These are phyloP conservation scores for Corylus americana DNA, from an alignment of 306 rosid species.

Conservation along the genomic window DNA sequence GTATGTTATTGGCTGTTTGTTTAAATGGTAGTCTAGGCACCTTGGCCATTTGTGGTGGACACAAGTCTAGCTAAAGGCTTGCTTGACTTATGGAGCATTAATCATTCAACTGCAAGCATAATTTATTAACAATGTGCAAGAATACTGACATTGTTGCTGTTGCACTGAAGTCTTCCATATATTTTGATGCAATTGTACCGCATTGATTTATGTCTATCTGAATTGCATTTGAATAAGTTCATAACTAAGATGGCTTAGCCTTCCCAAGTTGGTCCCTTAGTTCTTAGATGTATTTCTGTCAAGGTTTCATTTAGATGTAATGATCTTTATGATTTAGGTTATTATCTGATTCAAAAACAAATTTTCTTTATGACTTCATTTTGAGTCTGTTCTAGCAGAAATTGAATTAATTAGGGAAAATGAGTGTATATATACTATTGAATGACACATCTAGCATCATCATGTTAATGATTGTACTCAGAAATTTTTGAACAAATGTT, in stretches of 20 bases:
- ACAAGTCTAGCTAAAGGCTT: not conserved
- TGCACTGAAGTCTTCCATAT: not conserved
- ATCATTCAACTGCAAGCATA: not conserved
- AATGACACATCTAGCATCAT: not conserved
- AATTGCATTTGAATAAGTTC: not conserved
- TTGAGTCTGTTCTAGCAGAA: not conserved
- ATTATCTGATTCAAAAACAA: not conserved
- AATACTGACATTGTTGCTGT: not conserved
- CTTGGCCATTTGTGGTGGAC: not conserved
- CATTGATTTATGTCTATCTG: not conserved
- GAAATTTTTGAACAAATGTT: not conserved
- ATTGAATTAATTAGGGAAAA: not conserved
- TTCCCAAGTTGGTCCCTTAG: not conserved
- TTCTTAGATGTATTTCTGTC: not conserved
- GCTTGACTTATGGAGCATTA: not conserved
- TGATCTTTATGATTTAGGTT: not conserved
- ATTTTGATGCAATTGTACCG: not conserved
- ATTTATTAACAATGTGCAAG: not conserved
- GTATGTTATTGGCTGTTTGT: slow-evolving; percentile 5
- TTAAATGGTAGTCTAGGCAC: not conserved
- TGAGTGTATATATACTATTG: not conserved
- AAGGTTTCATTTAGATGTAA: not conserved
- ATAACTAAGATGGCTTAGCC: not conserved
- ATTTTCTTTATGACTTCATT: not conserved
- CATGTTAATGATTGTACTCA: not conserved